Conservation (phyloP, 306 rosid species). For the Pyrus communis region DNA sequence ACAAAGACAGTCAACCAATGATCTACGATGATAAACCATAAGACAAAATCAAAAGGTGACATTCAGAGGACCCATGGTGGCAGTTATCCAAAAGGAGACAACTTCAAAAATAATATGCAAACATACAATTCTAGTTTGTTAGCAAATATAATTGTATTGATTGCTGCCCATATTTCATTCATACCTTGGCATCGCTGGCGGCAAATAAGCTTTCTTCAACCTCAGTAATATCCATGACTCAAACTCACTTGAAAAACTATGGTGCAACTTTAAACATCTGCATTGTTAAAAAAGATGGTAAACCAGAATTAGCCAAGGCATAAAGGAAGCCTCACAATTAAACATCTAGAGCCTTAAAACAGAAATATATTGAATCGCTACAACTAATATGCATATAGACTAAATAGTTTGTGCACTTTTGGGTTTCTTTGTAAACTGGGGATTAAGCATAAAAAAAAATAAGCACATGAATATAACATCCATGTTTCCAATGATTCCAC, state of each 20-base stretch:
- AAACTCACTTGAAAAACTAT: constrained; percentile 10
- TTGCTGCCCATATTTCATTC: background rate
- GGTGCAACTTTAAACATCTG: constrained; percentile 34
- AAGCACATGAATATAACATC: background rate
- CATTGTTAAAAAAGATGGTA: constrained; percentile 8
- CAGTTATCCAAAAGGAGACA: background rate
- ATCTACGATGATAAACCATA: background rate
- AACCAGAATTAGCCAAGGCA: constrained; percentile 14
- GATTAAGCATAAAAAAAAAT: background rate
- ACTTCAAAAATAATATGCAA: background rate
- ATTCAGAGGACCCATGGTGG: background rate
- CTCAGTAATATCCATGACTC: constrained; percentile 64
- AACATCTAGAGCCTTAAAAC: background rate
- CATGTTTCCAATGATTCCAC: background rate
- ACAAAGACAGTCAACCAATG: background rate
- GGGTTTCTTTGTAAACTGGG: background rate
- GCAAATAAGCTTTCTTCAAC: constrained; percentile 77
- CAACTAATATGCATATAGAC: background rate
- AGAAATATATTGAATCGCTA: background rate
- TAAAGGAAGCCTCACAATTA: background rate
- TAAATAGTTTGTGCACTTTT: background rate
- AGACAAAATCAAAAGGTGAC: background rate
- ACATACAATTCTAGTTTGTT: background rate
- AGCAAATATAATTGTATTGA: background rate
- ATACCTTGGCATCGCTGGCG: constrained; percentile 85